A percentile compares a stretch with the other conserved stretches of the same genome.
These are phyloP conservation scores for Malassezia vespertilionis DNA, from an alignment of 1,284 basidiomycete genomes.

Conservation along the genomic window DNA sequence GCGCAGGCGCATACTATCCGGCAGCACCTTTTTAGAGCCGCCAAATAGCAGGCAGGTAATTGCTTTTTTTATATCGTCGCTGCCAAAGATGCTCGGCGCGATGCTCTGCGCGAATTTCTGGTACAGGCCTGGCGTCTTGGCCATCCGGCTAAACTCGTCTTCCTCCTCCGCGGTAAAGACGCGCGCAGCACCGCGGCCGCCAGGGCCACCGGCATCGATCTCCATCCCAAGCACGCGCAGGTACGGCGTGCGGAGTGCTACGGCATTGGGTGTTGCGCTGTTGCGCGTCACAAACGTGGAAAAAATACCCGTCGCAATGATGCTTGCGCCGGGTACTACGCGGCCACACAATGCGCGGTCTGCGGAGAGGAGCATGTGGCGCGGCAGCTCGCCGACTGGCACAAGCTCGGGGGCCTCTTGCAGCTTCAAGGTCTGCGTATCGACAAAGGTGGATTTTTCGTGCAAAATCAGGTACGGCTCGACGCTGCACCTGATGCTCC, in stretches of 20 bases:
- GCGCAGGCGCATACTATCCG: constrained; percentile 90
- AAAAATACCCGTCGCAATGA: constrained; percentile 91
- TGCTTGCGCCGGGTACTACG: constrained; percentile 75
- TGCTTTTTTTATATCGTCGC: constrained; percentile 92
- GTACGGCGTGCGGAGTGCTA: constrained; percentile 84
- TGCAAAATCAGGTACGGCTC: constrained; percentile 96
- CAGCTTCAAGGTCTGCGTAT: constrained; percentile 90
- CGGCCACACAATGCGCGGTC: constrained; percentile 53
- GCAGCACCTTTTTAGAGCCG: constrained; percentile 93
- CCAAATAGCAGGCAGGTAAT: constrained; percentile 90
- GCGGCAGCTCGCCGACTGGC: constrained; percentile 90
- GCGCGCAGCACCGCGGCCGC: constrained; percentile 55
- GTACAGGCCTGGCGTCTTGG: constrained; percentile 78
- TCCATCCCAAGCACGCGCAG: constrained; percentile 86
- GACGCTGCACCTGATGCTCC: constrained; percentile 68
- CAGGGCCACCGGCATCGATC: constrained; percentile 58
- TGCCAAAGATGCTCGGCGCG: constrained; percentile 93
- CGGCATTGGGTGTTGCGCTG: constrained; percentile 48
- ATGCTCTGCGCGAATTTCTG: constrained; percentile 89
- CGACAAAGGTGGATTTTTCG: constrained; percentile 84
- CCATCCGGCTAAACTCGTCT: constrained; percentile 85
- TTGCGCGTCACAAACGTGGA: constrained; percentile 70
- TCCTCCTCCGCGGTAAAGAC: constrained; percentile 90
- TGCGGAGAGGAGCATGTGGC: constrained; percentile 84
- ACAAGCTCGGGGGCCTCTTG: constrained; percentile 99